Evolutionary conservation across 1,139 yeast species (phyloP).

Genomic region (Geotrichum restrictum): DNA sequence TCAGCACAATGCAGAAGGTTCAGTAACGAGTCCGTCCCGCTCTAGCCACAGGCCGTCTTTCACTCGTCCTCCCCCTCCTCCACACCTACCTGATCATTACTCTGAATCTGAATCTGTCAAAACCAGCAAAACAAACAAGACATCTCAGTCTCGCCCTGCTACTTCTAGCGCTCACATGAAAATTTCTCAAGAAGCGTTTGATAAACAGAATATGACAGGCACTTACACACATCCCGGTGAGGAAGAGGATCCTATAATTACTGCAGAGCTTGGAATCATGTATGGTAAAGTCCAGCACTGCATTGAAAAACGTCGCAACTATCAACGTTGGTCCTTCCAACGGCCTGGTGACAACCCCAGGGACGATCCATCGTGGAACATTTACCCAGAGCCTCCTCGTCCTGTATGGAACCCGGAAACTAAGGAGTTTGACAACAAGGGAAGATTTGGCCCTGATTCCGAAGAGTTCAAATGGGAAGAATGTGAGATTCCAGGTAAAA

Average conservation of each 20-base stretch:
- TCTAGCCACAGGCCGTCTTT: conserved; percentile 14
- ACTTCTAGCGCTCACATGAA: conserved; percentile 11
- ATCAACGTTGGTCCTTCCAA: conserved; percentile 68
- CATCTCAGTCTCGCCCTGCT: not conserved
- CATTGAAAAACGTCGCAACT: conserved; percentile 70
- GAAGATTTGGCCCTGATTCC: conserved; percentile 14
- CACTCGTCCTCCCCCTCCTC: conserved; percentile 29
- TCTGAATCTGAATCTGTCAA: conserved; percentile 14
- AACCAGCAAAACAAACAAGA: not conserved
- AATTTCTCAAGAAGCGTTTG: conserved; percentile 22
- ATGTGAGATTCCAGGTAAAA: conserved; percentile 63
- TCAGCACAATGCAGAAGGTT: conserved; percentile 5
- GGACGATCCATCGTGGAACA: conserved; percentile 62
- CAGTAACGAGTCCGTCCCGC: not conserved
- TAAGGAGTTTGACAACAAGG: conserved; percentile 29
- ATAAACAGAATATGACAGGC: conserved; percentile 31
- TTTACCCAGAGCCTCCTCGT: conserved; percentile 91
- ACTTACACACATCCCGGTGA: conserved; percentile 29
- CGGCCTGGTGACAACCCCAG: conserved; percentile 77
- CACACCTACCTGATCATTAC: conserved; percentile 17
- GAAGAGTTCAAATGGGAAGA: conserved; percentile 56
- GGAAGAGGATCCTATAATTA: conserved; percentile 58
- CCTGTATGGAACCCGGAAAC: conserved; percentile 81
- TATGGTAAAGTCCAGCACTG: conserved; percentile 69
- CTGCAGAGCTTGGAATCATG: conserved; percentile 64